Evolutionary conservation across 1,139 yeast species (phyloP).

Genomic region (Casaregolazyma suthepensis): DNA sequence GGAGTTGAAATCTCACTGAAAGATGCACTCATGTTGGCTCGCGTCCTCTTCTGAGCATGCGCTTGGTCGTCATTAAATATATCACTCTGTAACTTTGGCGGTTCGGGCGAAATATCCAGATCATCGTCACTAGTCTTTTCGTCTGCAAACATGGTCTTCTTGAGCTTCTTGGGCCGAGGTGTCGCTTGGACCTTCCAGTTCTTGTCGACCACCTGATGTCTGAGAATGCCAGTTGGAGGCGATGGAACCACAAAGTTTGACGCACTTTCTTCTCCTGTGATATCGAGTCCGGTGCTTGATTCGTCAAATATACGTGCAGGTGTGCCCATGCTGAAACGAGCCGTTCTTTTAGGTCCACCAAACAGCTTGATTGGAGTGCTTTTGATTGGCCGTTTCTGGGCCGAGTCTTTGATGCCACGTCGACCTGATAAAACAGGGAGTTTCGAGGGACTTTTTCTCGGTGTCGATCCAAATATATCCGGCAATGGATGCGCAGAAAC

Average conservation of each 20-base stretch:
- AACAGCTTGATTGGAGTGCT: conserved; percentile 4
- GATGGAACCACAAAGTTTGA: background rate
- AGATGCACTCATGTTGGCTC: background rate
- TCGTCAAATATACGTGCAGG: background rate
- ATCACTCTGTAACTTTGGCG: conserved; percentile 18
- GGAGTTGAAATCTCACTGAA: conserved; percentile 8
- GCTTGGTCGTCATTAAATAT: conserved; percentile 10
- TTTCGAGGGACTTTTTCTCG: background rate
- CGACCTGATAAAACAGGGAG: background rate
- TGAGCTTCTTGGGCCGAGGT: conserved; percentile 20
- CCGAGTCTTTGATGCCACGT: background rate
- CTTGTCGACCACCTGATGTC: conserved; percentile 33
- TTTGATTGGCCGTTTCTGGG: background rate
- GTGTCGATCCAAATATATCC: conserved; percentile 8
- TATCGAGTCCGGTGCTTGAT: background rate
- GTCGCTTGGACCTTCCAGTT: conserved; percentile 35
- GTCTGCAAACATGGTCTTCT: conserved; percentile 10
- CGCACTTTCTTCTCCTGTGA: background rate
- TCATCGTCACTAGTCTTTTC: conserved; percentile 16
- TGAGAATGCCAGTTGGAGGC: conserved; percentile 13
- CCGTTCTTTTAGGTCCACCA: background rate
- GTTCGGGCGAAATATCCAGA: conserved; percentile 17
- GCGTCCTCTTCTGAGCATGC: conserved; percentile 1
- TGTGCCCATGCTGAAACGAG: background rate
- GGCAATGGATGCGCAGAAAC: conserved; percentile 1